These are phyloP conservation scores for Aristolochia contorta DNA, from an alignment of 164 flowering plant species.

Conservation along the genomic window DNA sequence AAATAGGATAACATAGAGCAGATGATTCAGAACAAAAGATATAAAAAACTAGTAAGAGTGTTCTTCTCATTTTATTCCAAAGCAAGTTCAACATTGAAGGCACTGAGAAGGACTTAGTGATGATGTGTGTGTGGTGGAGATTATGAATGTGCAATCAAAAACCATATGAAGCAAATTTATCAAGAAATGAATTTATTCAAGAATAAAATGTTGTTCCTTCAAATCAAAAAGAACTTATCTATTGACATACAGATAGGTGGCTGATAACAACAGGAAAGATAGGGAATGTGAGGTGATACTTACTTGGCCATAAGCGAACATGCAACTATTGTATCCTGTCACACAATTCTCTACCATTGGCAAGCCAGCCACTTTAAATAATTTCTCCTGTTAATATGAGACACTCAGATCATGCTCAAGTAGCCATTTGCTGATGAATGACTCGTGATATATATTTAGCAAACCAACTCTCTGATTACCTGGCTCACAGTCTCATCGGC, in stretches of 20 bases:
- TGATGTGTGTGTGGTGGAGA: too few relatives aligned
- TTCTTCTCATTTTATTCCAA: not conserved
- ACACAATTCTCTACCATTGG: slow-evolving; percentile 97
- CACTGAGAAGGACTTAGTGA: too few relatives aligned
- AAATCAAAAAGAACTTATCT: not conserved
- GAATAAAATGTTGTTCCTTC: not conserved
- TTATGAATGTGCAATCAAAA: too few relatives aligned
- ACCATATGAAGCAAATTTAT: too few relatives aligned
- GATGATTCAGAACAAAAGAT: not conserved
- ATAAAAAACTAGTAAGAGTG: not conserved
- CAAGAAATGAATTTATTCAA: not conserved
- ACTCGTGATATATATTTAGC: not conserved
- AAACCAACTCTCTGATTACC: slow-evolving; percentile 26
- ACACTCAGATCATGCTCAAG: not conserved
- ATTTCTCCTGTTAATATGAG: slow-evolving; percentile 53
- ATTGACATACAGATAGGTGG: too few relatives aligned
- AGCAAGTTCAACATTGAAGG: too few relatives aligned
- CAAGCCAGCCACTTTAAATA: slow-evolving; percentile 89
- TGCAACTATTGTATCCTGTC: slow-evolving; percentile 95
- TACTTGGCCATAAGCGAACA: slow-evolving; percentile 99
- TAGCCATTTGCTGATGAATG: not conserved
- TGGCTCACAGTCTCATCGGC: slow-evolving; percentile 95
- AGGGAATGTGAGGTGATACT: slow-evolving; percentile 9
- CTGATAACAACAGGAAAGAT: not conserved
- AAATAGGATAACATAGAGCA: not conserved